Percentiles rank a stretch among this genome's conserved stretches.
Conservation (phyloP, 2,329 filamentous ascomycete species). For the Plectosphaerella cucumerina region DNA sequence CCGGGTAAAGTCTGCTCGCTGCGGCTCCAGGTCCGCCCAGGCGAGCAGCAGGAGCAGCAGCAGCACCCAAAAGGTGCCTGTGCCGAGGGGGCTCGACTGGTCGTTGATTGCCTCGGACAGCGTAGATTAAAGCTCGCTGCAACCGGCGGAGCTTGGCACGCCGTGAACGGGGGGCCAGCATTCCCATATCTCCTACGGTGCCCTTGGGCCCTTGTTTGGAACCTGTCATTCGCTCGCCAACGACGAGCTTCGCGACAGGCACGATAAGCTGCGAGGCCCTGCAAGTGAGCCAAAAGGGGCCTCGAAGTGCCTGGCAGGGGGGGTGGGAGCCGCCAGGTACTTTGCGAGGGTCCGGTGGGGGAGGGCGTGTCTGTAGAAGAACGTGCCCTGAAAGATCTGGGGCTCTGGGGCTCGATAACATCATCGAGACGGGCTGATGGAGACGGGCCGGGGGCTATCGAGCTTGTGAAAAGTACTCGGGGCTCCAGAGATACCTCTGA, state of each 20-base stretch:
- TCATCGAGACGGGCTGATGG: background rate
- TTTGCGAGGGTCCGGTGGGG: background rate
- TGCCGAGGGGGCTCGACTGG: background rate
- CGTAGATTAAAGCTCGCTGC: background rate
- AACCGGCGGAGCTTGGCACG: background rate
- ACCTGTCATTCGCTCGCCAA: too few species aligned
- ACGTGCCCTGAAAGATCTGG: conserved; percentile 4
- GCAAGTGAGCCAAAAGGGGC: background rate
- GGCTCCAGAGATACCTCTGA: conserved; percentile 1
- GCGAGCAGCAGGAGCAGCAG: background rate
- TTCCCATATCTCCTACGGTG: background rate
- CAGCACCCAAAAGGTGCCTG: too few species aligned
- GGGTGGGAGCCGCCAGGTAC: background rate
- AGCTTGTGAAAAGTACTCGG: conserved; percentile 5
- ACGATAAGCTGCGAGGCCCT: background rate
- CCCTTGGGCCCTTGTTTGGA: background rate
- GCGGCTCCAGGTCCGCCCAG: background rate
- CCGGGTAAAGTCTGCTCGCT: background rate
- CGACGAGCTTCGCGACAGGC: background rate
- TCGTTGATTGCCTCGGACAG: background rate
- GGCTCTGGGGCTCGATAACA: conserved; percentile 2
- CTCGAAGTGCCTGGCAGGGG: background rate
- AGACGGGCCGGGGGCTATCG: background rate
- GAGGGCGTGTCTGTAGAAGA: conserved; percentile 1
- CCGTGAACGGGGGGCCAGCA: background rate